Percentiles rank a stretch among this genome's conserved stretches.
Evolutionary conservation across 345 rosid genomes (phyloP).

Genomic region (Aurinia saxatilis): DNA sequence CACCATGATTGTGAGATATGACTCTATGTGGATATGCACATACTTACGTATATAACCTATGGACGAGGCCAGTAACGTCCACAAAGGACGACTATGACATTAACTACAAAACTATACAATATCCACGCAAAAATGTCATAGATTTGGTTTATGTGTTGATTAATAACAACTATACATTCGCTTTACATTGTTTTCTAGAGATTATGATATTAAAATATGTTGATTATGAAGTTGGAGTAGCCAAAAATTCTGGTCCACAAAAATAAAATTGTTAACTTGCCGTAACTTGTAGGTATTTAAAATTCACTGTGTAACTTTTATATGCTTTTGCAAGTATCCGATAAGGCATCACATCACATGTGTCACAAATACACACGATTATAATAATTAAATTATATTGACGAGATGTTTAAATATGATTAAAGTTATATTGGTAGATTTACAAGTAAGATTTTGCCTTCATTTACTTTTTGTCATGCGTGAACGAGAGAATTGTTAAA

Average conservation of each 20-base stretch:
- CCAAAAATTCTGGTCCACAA: too few species aligned
- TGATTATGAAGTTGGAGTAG: too few species aligned
- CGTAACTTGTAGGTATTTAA: too few species aligned
- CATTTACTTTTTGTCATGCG: not conserved
- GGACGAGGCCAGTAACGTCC: not conserved
- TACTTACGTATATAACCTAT: not conserved
- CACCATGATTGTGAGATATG: not conserved
- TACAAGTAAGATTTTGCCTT: constrained; percentile 2
- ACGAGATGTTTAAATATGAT: not conserved
- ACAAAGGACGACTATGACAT: not conserved
- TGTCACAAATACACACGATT: too few species aligned
- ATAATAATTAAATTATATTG: too few species aligned
- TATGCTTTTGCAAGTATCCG: not conserved
- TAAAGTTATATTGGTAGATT: not conserved
- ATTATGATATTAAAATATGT: too few species aligned
- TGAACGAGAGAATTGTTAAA: not conserved
- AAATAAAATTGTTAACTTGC: too few species aligned
- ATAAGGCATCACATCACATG: not conserved
- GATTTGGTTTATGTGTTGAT: not conserved
- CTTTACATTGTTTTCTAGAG: too few species aligned
- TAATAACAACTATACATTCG: not conserved
- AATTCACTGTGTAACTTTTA: not conserved
- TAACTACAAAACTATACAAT: not conserved
- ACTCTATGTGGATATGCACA: constrained; percentile 8
- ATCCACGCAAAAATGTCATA: not conserved